A percentile compares a stretch with the other conserved stretches of the same genome.
phyloP scores from a whole-genome alignment of 768 basidiomycete genomes.

The Termitomyces sp. region DNA sequence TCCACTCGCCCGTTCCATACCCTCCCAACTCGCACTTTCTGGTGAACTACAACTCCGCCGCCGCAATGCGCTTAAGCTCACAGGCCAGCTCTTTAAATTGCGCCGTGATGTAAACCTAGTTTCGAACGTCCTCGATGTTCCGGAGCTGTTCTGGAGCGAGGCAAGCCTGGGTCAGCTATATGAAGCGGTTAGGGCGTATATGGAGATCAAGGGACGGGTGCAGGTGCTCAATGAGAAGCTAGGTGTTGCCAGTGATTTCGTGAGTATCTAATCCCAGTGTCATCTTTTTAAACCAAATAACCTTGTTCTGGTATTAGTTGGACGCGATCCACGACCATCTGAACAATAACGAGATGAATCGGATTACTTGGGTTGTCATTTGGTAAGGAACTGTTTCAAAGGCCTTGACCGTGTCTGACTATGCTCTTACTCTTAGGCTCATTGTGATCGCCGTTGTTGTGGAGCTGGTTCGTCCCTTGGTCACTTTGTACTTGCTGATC shows the following conservation, averaged over 20 bases:
- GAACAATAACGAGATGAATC: conserved; percentile 84
- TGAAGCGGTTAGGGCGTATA: conserved; percentile 90
- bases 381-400: conserved; percentile 30
- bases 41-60: conserved; percentile 75
- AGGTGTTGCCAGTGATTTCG: conserved; percentile 83
- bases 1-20: conserved; percentile 73
- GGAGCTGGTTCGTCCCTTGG: conserved; percentile 55
- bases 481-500: not conserved
- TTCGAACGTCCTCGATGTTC: conserved; percentile 89
- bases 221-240: conserved; percentile 85
- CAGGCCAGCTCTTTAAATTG: conserved; percentile 81
- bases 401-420: conserved; percentile 13
- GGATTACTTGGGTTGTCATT: conserved; percentile 65
- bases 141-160: conserved; percentile 93
- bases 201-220: conserved; percentile 84
- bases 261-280: conserved; percentile 32
- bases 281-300: not conserved
- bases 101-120: conserved; percentile 88
- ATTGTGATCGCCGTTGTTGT: conserved; percentile 90
- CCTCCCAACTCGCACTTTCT: conserved; percentile 72
- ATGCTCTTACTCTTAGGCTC: conserved; percentile 47
- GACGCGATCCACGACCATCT: conserved; percentile 92
- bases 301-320: conserved; percentile 51
- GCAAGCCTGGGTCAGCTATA: conserved; percentile 86
- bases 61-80: conserved; percentile 81